These are phyloP conservation scores for Saccharata proteae DNA, from an alignment of 2,329 filamentous ascomycete species.

Conservation along the genomic window DNA sequence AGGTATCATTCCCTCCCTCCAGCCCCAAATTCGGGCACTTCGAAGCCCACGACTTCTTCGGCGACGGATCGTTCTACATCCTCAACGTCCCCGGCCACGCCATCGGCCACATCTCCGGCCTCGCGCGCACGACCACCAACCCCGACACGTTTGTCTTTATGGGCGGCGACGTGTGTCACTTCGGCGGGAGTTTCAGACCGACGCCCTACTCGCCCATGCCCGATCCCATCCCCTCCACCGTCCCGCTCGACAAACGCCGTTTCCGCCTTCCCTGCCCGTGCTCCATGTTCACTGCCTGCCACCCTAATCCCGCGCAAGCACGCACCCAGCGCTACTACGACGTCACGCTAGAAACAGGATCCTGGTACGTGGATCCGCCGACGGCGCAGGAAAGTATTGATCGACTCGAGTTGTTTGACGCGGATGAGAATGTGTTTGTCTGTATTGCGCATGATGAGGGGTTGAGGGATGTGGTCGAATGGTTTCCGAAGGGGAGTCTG, in stretches of 20 bases:
- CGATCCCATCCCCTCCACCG: constrained; percentile 2
- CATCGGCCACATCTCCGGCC: constrained; percentile 37
- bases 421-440: constrained; percentile 15
- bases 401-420: constrained; percentile 15
- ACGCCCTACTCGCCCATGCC: constrained; percentile 10
- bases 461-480: constrained; percentile 14
- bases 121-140: constrained; percentile 30
- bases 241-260: constrained; percentile 2
- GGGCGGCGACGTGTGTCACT: constrained; percentile 18
- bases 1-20: constrained; percentile 6
- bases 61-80: constrained; percentile 45
- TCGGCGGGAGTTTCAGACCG: constrained; percentile 17
- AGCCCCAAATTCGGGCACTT: constrained; percentile 31
- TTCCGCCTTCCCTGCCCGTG: constrained; percentile 7
- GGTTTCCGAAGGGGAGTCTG: constrained; percentile 14
- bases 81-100: constrained; percentile 42
- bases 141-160: constrained; percentile 17
- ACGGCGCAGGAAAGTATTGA: constrained; percentile 13
- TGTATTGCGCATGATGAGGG: constrained; percentile 19
- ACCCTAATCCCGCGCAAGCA: constrained; percentile 4
- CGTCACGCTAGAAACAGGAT: background rate
- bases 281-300: constrained; percentile 5
- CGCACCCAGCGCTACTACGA: constrained; percentile 6
- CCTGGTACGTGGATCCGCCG: constrained; percentile 6
- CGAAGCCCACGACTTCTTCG: constrained; percentile 41